Conservation (phyloP, 2,329 filamentous ascomycete genomes). For the Nemania sp. region DNA sequence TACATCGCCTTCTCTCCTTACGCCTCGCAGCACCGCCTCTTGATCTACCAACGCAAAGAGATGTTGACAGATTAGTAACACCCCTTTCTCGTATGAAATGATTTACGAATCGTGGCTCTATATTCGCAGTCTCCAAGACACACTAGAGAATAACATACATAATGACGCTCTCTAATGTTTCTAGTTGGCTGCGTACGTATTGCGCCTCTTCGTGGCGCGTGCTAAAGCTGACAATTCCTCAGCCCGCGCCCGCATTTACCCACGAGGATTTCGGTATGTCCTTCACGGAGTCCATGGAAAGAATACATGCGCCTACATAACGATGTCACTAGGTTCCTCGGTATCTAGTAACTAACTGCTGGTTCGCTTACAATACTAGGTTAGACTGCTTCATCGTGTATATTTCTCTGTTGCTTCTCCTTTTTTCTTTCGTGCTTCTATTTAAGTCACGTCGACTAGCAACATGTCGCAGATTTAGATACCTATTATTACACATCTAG, state of each 20-base stretch:
- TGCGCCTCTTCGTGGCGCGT: slow-evolving; percentile 24
- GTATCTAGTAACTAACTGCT: no score
- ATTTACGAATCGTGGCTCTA: not conserved
- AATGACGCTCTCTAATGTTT: not conserved
- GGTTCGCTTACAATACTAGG: slow-evolving; percentile 3
- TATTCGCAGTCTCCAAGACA: not conserved
- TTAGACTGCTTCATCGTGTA: not conserved
- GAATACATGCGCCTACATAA: not conserved
- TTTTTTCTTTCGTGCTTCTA: slow-evolving; percentile 12
- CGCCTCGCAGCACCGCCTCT: not conserved
- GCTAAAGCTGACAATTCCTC: slow-evolving; percentile 14
- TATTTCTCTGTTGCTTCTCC: not conserved
- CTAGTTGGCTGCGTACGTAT: slow-evolving; percentile 11
- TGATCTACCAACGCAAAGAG: not conserved
- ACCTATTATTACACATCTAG: not conserved
- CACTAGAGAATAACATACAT: not conserved
- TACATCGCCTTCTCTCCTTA: not conserved
- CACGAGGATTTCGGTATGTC: not conserved
- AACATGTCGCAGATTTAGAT: slow-evolving; percentile 4
- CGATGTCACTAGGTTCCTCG: not conserved
- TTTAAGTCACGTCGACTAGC: slow-evolving; percentile 12
- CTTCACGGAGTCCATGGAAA: not conserved
- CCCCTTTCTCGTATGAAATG: not conserved
- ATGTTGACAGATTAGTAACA: slow-evolving; percentile 20
- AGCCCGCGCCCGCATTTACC: not conserved